Evolutionary conservation across 75 land plant genomes (phyloP), one percentile per base, ranked within the genome.

Genomic region (Larix kaempferi): DNA sequence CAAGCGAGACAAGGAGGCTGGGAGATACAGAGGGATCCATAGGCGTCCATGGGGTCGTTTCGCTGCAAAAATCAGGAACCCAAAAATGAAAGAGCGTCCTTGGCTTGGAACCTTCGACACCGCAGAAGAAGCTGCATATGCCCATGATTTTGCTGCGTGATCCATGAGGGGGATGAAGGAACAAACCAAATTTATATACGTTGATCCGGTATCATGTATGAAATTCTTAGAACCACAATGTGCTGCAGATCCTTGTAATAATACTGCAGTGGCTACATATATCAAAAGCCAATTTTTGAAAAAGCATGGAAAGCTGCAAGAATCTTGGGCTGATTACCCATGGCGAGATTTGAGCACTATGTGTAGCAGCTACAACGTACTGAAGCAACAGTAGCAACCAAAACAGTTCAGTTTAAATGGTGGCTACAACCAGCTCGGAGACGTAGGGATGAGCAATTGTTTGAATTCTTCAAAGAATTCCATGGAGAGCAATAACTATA

Each of bases 21-120:
- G 76, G 13, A 79, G 84, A 58, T 90, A 87, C 82, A 84, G 92
- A 21, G 92, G 92, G 0, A 89, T 90, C 5, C 82, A 89, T 10
- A 86, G 89, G 21, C 84, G 92, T 71, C 92, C 92, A n/a, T 90
- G 92, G 92, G 92, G 92, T 1, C 87, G 92, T 6, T 90, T 87
- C 55, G 92, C 92, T 5, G 92, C 92, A 17, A 89, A 90, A 66
- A 90, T 90, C 52, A 52, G 89, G 5, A 87, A 90, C 78, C 92
- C 92, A 3, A 82, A 81, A 59, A 82, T 88, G 12, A 90, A 90
- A 33, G 87, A 85, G 59, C 73, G 92, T 33, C 75, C 82, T 14
- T 90, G 89, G 92, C 86, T 90, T 14, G 92, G 92, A 25, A 90
- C 92, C 10, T 90, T 90, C 65, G 92, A 87, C 84, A 90, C 91